A percentile compares a stretch with the other conserved stretches of the same genome.
phyloP scores from a whole-genome alignment of 1,284 basidiomycete genomes.

The Pseudozyma sp. region DNA sequence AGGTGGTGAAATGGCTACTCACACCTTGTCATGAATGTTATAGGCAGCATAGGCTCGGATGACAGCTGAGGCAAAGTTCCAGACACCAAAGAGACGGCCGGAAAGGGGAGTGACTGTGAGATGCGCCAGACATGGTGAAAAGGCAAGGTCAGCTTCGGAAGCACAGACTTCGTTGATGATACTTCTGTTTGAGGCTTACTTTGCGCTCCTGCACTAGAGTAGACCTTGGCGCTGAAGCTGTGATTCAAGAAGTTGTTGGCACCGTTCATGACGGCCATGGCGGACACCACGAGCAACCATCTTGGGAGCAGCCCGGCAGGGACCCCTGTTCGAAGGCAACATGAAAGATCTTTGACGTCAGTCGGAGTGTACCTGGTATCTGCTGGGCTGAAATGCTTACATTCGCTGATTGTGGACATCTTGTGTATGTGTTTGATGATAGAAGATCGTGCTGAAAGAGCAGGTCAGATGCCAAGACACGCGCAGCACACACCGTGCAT shows the following conservation, averaged over 20 bases:
- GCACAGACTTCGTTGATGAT: neutral
- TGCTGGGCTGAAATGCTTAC: neutral
- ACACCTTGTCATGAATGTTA: constrained; percentile 61
- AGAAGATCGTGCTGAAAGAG: neutral
- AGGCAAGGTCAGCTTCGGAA: neutral
- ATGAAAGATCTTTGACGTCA: neutral
- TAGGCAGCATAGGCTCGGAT: constrained; percentile 64
- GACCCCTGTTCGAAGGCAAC: constrained; percentile 34
- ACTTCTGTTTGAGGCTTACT: constrained; percentile 15
- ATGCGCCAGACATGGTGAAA: neutral
- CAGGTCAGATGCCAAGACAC: neutral
- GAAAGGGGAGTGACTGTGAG: constrained; percentile 60
- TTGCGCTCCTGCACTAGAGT: constrained; percentile 48
- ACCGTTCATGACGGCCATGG: constrained; percentile 59
- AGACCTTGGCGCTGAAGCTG: constrained; percentile 60
- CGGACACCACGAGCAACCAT: constrained; percentile 62
- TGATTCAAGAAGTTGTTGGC: constrained; percentile 58
- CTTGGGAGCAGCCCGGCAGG: constrained; percentile 55
- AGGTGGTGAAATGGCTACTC: neutral
- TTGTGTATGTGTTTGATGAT: neutral
- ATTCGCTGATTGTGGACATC: constrained; percentile 30
- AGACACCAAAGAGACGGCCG: constrained; percentile 63
- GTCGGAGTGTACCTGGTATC: neutral
- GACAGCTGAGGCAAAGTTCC: constrained; percentile 65
- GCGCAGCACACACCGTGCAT: constrained; percentile 3